Evolutionary conservation across 2,329 filamentous ascomycete species (phyloP), one percentile per base, ranked within the genome.

Genomic region (Hirsutella rhossiliensis): DNA sequence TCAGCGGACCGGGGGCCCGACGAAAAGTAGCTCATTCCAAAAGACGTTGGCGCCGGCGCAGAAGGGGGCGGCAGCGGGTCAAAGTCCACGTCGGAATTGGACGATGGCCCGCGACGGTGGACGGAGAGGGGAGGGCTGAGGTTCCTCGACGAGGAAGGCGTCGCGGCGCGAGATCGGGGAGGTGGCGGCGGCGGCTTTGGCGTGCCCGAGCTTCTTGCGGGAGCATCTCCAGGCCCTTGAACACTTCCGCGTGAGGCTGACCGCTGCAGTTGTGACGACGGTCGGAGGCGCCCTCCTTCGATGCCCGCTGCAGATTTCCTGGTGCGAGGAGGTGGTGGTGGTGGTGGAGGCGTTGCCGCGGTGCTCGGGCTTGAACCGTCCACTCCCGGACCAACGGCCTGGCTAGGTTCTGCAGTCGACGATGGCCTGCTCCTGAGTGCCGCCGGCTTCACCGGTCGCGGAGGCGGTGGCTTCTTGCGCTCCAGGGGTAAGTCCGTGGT

Each of bases 361-460:
- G 18, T 7, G 19, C 37, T 23, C 20, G 19, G 20, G 19, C 12
- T 13, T 19, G 30, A 5, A 3, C 29, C 12, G 27, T 41, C 17
- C 3, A 13, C 17, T 19, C 27, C 7, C 3, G 28, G 6, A 6
- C 5, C 13, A 18, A 27, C 7, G 5, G 13, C 9, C 11, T 18
- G 30, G 11, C 53, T 13, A 41, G 23, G 15, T 38, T 52, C 36
- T 1, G 54, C 54, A 0, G 50, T 44, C 15, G 62, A 51, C 1
- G 68, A 66, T 0, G 62, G 60, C 3, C 59, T 50, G 49, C 73
- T 68, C 46, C 75, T 65, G 23, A 83, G 59, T 1, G 76, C 68
- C 0, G 64, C 56, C 0, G 79, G 79, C 55, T 83, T 83, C 4
- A 60, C 61, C 1, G 79, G 79, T 12, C 73, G 70, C 9, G 75